Evolutionary conservation across 2,329 filamentous ascomycete species (phyloP).

Genomic region (Neopestalotiopsis sp.): DNA sequence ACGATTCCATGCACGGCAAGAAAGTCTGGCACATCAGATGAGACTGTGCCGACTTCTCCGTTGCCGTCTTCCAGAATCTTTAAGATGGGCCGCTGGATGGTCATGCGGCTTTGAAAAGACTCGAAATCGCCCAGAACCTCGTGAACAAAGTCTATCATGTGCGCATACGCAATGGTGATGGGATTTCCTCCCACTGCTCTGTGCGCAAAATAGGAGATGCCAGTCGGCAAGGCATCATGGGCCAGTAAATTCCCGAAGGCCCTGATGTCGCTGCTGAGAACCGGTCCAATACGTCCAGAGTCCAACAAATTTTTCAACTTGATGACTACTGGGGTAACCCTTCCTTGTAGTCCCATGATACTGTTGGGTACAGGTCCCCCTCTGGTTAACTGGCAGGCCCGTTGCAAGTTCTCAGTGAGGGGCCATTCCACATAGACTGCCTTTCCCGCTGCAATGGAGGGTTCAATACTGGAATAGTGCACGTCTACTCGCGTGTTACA

Average conservation of each 20-base stretch:
- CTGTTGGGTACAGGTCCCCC: slow-evolving; percentile 40
- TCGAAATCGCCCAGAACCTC: slow-evolving; percentile 51
- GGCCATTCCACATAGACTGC: slow-evolving; percentile 64
- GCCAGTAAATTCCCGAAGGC: slow-evolving; percentile 43
- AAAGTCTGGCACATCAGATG: slow-evolving; percentile 51
- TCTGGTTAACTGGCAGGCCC: slow-evolving; percentile 48
- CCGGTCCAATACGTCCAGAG: slow-evolving; percentile 53
- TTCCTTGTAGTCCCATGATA: slow-evolving; percentile 58
- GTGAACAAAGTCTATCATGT: slow-evolving; percentile 50
- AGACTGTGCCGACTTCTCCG: slow-evolving; percentile 38
- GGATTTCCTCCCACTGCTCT: slow-evolving; percentile 41
- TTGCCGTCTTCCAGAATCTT: slow-evolving; percentile 38
- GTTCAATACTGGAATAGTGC: slow-evolving; percentile 51
- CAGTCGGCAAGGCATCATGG: slow-evolving; percentile 37
- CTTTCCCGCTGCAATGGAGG: slow-evolving; percentile 58
- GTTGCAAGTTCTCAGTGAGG: slow-evolving; percentile 49
- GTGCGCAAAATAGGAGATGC: slow-evolving; percentile 54
- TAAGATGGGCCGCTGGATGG: slow-evolving; percentile 49
- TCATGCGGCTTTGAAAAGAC: slow-evolving; percentile 44
- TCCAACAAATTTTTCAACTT: slow-evolving; percentile 52
- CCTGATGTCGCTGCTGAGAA: slow-evolving; percentile 56
- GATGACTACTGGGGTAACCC: slow-evolving; percentile 47
- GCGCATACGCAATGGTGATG: slow-evolving; percentile 30
- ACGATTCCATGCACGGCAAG: slow-evolving; percentile 46
- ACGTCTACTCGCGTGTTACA: slow-evolving; percentile 59